Conservation (phyloP, 805 yeast species). For the Lipomyces chichibuensis region DNA sequence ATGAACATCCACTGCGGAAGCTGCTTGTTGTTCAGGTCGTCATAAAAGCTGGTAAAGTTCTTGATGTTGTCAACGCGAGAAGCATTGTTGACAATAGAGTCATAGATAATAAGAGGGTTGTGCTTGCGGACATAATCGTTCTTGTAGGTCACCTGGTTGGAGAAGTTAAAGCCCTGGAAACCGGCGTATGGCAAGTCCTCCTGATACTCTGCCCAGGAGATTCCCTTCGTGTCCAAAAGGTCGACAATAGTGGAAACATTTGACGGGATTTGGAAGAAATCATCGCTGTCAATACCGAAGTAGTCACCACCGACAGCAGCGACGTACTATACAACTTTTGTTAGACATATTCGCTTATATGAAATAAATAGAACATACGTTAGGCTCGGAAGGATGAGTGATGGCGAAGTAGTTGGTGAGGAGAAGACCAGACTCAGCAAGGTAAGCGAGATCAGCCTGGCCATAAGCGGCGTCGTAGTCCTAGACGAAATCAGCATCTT, state of each 20-base stretch:
- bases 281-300: conserved; percentile 53
- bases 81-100: conserved; percentile 46
- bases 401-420: conserved; percentile 57
- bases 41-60: conserved; percentile 52
- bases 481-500: conserved; percentile 5
- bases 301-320: conserved; percentile 57
- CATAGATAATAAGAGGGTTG: conserved; percentile 53
- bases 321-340: conserved; percentile 41
- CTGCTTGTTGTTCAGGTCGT: conserved; percentile 47
- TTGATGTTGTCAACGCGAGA: conserved; percentile 52
- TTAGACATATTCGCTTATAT: neutral
- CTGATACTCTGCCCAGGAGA: conserved; percentile 60
- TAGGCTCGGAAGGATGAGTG: conserved; percentile 60
- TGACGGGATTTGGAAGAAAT: conserved; percentile 50
- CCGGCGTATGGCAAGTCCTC: conserved; percentile 59
- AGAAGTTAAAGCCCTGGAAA: conserved; percentile 53
- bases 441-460: conserved; percentile 50
- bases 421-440: conserved; percentile 51
- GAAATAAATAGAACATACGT: conserved; percentile 35
- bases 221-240: conserved; percentile 50
- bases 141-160: conserved; percentile 49
- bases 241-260: conserved; percentile 56
- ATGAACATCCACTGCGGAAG: conserved; percentile 59
- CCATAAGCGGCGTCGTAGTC: conserved; percentile 56
- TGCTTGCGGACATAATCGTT: conserved; percentile 58